phyloP scores from a whole-genome alignment of 768 basidiomycete genomes.

The Trametes cingulata region DNA sequence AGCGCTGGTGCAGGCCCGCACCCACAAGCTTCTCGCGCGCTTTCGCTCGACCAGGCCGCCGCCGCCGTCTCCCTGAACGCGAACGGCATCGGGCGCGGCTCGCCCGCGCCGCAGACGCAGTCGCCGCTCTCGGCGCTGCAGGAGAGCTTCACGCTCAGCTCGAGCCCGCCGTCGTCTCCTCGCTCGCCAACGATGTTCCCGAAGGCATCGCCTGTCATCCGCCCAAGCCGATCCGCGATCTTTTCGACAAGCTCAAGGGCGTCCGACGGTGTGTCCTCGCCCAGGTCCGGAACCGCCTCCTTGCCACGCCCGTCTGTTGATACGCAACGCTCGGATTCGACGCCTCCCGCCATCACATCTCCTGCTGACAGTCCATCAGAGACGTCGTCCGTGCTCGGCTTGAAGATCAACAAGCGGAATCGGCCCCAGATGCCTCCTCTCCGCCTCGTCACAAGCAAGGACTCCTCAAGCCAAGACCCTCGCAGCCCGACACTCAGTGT shows the following conservation, averaged over 20 bases:
- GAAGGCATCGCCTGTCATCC: conserved; percentile 12
- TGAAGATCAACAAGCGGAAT: conserved; percentile 14
- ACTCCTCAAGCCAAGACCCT: conserved; percentile 32
- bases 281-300: conserved; percentile 16
- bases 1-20: conserved; percentile 4
- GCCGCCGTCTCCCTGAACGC: conserved; percentile 2
- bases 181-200: conserved; percentile 14
- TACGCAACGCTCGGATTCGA: conserved; percentile 29
- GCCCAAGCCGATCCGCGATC: conserved; percentile 24
- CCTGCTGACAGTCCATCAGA: conserved; percentile 37
- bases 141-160: conserved; percentile 8
- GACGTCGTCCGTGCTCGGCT: conserved; percentile 36
- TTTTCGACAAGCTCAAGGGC: conserved; percentile 14
- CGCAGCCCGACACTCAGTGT: conserved; percentile 29
- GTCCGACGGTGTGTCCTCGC: conserved; percentile 8
- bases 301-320: conserved; percentile 22
- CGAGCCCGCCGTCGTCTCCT: conserved; percentile 24
- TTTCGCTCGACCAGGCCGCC: conserved; percentile 18
- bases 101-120: conserved; percentile 9
- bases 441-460: conserved; percentile 16
- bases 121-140: conserved; percentile 16
- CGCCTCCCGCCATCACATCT: conserved; percentile 38
- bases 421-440: conserved; percentile 11
- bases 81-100: conserved; percentile 6
- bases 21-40: conserved; percentile 9